Percentiles rank a stretch among this genome's conserved stretches.
phyloP scores from a whole-genome alignment of 768 basidiomycete species.

The Erythrobasidium yunnanense region DNA sequence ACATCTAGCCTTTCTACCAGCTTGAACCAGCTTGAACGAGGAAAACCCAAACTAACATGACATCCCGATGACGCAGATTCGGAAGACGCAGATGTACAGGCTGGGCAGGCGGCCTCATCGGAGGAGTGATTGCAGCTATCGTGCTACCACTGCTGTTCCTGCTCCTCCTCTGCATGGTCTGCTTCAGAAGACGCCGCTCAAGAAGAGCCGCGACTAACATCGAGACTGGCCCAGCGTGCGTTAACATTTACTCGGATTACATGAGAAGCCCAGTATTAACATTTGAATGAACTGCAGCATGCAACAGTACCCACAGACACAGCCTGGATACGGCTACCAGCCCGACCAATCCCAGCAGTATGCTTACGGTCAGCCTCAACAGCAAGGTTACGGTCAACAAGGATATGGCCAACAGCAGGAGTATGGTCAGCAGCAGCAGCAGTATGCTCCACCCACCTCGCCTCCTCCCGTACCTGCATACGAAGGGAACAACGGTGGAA shows the following conservation, averaged over 20 bases:
- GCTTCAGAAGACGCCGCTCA: not conserved
- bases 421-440: not conserved
- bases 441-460: not conserved
- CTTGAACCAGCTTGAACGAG: too few relatives aligned
- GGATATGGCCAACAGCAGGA: conserved; percentile 10
- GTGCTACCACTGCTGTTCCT: not conserved
- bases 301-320: conserved; percentile 5
- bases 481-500: not conserved
- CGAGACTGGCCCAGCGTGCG: not conserved
- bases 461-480: not conserved
- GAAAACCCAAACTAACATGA: too few relatives aligned
- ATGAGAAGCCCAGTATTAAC: not conserved
- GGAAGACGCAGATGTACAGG: conserved; percentile 6
- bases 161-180: not conserved
- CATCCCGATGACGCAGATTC: too few relatives aligned
- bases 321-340: not conserved
- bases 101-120: not conserved
- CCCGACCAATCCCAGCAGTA: not conserved
- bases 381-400: not conserved
- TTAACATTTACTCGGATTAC: too few relatives aligned
- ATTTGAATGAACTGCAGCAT: not conserved
- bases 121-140: not conserved
- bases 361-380: conserved; percentile 10
- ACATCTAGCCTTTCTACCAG: too few relatives aligned
- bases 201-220: not conserved